A percentile compares a stretch with the other conserved stretches of the same genome.
phyloP scores from a whole-genome alignment of 164 flowering plant genomes.

The Liriodendron chinense region DNA sequence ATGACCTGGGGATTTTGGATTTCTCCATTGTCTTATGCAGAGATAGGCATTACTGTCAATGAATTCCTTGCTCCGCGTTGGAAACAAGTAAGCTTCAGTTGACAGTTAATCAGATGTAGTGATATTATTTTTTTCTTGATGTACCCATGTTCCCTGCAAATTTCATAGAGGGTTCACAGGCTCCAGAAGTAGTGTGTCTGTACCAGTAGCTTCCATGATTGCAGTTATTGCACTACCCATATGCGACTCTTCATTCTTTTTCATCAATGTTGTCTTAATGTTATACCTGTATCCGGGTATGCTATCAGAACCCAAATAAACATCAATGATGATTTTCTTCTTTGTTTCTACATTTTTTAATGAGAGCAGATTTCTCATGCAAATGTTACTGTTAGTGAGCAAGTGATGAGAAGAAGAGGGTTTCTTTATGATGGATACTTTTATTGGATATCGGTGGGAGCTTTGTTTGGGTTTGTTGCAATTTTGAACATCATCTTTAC shows the following conservation, averaged over 20 bases:
- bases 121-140: no score
- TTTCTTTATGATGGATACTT: conserved; percentile 32
- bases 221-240: no score
- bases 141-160: no score
- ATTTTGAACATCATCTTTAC: conserved; percentile 41
- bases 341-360: neutral
- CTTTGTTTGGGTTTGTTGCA: conserved; percentile 37
- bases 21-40: conserved; percentile 41
- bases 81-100: conserved; percentile 29
- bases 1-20: conserved; percentile 46
- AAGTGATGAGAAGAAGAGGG: conserved; percentile 25
- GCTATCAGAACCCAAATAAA: neutral
- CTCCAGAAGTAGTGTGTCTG: no score
- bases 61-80: conserved; percentile 48
- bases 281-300: no score
- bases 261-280: no score
- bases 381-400: conserved; percentile 30
- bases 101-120: no score
- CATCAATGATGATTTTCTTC: neutral
- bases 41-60: conserved; percentile 31
- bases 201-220: no score
- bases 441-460: conserved; percentile 53
- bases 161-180: no score
- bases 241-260: no score
- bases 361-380: conserved; percentile 16